phyloP scores from a whole-genome alignment of 257 asterid genomes.

The Penstemon davidsonii region DNA sequence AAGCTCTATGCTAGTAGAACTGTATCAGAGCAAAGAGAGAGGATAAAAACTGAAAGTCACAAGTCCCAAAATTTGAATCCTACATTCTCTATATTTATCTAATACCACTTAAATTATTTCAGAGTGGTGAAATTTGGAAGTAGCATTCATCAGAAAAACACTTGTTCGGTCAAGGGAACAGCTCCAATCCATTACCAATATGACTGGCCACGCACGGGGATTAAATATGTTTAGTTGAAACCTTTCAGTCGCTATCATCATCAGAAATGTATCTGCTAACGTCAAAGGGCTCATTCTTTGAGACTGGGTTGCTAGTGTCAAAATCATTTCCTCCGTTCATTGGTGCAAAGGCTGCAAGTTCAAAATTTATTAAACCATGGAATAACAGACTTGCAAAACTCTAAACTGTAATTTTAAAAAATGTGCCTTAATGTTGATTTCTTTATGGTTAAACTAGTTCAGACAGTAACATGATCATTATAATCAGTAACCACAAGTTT shows the following conservation, averaged over 20 bases:
- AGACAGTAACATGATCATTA: background rate
- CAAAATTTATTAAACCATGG: constrained; percentile 18
- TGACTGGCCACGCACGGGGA: constrained; percentile 2
- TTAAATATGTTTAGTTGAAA: constrained; percentile 12
- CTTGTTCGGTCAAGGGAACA: background rate
- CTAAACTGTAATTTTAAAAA: background rate
- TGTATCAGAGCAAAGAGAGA: constrained; percentile 2
- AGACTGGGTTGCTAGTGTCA: constrained; percentile 37
- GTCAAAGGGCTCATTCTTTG: constrained; percentile 68
- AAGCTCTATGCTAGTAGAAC: constrained; percentile 15
- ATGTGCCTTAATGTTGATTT: no score
- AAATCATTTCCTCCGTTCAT: constrained; percentile 52
- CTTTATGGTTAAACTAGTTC: background rate
- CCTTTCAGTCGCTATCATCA: constrained; percentile 45
- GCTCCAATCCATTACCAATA: background rate
- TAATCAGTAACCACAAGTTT: background rate
- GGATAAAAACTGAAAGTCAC: background rate
- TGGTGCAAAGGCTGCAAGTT: constrained; percentile 85
- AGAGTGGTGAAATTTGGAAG: background rate
- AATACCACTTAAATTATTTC: constrained; percentile 3
- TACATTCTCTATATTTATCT: no score
- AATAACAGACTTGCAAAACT: background rate
- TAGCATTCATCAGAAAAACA: background rate
- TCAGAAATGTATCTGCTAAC: constrained; percentile 71
- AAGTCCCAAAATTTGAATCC: background rate